A percentile compares a stretch with the other conserved stretches of the same genome.
Evolutionary conservation across 2,329 filamentous ascomycete species (phyloP).

Genomic region (Colletotrichum zoysiae): DNA sequence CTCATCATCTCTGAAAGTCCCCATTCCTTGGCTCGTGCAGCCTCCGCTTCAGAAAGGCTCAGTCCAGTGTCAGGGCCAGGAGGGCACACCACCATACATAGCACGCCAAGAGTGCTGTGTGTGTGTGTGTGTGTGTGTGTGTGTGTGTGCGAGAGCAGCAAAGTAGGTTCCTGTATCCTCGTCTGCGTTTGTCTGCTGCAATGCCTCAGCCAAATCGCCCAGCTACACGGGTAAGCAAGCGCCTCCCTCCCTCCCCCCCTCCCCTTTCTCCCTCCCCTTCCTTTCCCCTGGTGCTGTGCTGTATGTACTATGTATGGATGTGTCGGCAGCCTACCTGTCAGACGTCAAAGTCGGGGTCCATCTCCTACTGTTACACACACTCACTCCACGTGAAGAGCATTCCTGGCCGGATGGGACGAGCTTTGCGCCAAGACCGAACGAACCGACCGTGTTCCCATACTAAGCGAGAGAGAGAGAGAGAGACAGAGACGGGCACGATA

Average conservation of each 20-base stretch:
- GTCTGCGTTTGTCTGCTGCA: background rate
- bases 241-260: too few species aligned
- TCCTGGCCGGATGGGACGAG: background rate
- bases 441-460: background rate
- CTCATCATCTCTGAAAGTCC: background rate
- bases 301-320: background rate
- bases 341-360: background rate
- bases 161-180: background rate
- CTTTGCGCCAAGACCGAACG: background rate
- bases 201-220: background rate
- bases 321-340: conserved; percentile 4
- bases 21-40: conserved; percentile 33
- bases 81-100: background rate
- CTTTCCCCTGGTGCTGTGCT: background rate
- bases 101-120: background rate
- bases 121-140: too few species aligned
- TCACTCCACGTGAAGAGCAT: background rate
- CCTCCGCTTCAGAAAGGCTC: conserved; percentile 20
- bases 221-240: background rate
- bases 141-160: background rate
- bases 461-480: background rate
- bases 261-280: background rate
- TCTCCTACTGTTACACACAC: background rate
- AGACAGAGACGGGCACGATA: background rate
- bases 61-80: conserved; percentile 1